Percentiles rank a stretch among this genome's conserved stretches.
Conservation (phyloP, 768 basidiomycete species). For the Termitomyces sp. region DNA sequence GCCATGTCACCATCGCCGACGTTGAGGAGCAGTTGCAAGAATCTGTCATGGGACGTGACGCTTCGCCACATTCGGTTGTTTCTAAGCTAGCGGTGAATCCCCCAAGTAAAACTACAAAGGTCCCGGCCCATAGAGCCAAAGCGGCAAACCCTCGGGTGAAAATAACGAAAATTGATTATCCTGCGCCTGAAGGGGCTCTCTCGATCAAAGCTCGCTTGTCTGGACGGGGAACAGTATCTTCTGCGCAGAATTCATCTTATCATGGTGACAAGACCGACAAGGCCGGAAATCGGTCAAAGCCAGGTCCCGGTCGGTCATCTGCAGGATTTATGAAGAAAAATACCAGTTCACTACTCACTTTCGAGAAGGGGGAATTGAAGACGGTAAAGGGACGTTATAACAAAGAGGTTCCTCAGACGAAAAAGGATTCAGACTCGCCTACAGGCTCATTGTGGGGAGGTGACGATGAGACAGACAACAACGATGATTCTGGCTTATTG, state of each 20-base stretch:
- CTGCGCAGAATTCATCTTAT: background rate
- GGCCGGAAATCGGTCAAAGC: conserved; percentile 19
- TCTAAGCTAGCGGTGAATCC: background rate
- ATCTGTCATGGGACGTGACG: background rate
- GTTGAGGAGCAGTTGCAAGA: background rate
- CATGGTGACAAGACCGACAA: too few species aligned
- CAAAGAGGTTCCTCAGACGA: background rate
- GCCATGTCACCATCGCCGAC: background rate
- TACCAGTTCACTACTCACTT: conserved; percentile 49
- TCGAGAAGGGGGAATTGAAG: conserved; percentile 45
- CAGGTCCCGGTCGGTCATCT: conserved; percentile 51
- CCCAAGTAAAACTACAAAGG: background rate
- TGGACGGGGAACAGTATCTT: conserved; percentile 14
- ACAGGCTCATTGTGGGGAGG: conserved; percentile 5
- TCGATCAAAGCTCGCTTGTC: conserved; percentile 44
- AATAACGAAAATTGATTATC: conserved; percentile 34
- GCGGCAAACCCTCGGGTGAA: conserved; percentile 51
- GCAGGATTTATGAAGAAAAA: conserved; percentile 31
- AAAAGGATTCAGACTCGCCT: background rate
- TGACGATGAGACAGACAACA: conserved; percentile 13
- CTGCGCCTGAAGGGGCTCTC: conserved; percentile 32
- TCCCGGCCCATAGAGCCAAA: conserved; percentile 42
- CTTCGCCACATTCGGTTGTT: background rate
- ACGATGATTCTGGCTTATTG: background rate
- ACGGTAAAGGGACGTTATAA: conserved; percentile 42